Evolutionary conservation across 2,329 filamentous ascomycete species (phyloP).

Genomic region (Aspergillus sp.): DNA sequence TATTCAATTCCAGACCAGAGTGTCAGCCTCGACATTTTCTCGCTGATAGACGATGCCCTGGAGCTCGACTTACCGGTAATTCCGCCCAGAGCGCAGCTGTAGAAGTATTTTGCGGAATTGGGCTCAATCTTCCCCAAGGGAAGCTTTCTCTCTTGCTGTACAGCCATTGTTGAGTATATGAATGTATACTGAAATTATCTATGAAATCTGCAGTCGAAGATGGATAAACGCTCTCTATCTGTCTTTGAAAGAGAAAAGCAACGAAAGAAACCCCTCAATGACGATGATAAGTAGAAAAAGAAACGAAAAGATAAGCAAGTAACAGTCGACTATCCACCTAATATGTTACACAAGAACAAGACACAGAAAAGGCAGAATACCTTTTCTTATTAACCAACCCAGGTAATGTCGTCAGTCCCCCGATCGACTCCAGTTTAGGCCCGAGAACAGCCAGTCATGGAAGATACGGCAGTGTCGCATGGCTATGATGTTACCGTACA

Average conservation of each 20-base stretch:
- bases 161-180: conserved; percentile 18
- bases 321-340: too few species aligned
- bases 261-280: background rate
- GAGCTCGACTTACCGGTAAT: conserved; percentile 41
- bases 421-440: too few species aligned
- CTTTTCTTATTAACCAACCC: too few species aligned
- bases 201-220: background rate
- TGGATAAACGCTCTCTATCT: background rate
- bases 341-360: too few species aligned
- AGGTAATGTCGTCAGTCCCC: too few species aligned
- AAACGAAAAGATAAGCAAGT: too few species aligned
- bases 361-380: too few species aligned
- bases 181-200: background rate
- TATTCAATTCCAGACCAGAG: conserved; percentile 5
- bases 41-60: background rate
- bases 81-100: conserved; percentile 76
- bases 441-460: too few species aligned
- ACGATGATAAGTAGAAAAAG: background rate
- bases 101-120: conserved; percentile 75
- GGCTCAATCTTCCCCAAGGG: conserved; percentile 62
- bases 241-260: background rate
- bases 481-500: too few species aligned
- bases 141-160: conserved; percentile 26
- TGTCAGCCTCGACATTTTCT: conserved; percentile 7
- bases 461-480: too few species aligned